Percentiles rank a stretch among this genome's conserved stretches.
These are phyloP conservation scores for Eimeria maxima DNA, from an alignment of 169 alveolate genomes.

Conservation along the genomic window DNA sequence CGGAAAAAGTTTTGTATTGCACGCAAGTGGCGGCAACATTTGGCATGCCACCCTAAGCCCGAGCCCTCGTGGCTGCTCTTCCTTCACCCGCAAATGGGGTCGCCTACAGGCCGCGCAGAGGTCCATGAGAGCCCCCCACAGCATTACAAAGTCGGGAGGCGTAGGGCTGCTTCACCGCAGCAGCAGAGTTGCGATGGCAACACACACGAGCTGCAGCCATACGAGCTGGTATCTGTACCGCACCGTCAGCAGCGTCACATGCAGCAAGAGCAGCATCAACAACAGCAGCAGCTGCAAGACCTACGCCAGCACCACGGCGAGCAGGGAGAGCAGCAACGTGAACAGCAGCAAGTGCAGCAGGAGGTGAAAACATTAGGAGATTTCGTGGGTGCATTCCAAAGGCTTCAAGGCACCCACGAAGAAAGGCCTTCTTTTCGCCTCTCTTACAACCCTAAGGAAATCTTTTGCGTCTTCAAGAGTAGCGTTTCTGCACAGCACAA, in stretches of 20 bases:
- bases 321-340: not conserved
- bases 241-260: not conserved
- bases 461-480: constrained; percentile 78
- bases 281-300: not conserved
- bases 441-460: constrained; percentile 64
- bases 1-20: constrained; percentile 78
- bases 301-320: not conserved
- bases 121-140: constrained; percentile 9
- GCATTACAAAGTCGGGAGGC: not conserved
- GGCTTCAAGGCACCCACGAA: constrained; percentile 44
- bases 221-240: not conserved
- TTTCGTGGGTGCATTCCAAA: not conserved
- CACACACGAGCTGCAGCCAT: constrained; percentile 3
- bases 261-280: constrained; percentile 7
- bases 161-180: constrained; percentile 7
- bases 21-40: constrained; percentile 73
- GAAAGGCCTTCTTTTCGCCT: constrained; percentile 56
- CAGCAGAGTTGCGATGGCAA: not conserved
- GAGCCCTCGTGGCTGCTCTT: constrained; percentile 75
- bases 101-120: not conserved
- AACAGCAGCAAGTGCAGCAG: constrained; percentile 45
- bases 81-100: constrained; percentile 69
- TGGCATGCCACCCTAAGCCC: constrained; percentile 67
- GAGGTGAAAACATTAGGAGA: constrained; percentile 11
- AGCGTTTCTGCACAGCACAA: constrained; percentile 80